Conservation (phyloP, 805 yeast species). For the Candida silvatica region DNA sequence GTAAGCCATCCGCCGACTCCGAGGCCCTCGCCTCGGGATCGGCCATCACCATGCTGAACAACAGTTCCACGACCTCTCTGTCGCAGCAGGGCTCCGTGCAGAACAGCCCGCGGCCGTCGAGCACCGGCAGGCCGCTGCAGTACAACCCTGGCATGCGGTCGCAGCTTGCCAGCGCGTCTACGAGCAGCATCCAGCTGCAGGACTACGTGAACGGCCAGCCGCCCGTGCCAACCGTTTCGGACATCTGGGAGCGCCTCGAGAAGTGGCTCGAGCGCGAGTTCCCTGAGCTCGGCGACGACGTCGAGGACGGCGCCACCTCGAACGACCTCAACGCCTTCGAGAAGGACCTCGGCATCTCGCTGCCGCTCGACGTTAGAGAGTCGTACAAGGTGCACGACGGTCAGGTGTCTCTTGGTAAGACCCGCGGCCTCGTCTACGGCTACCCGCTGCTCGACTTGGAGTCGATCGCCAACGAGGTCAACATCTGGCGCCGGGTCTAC, state of each 20-base stretch:
- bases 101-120: no score
- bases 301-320: slow-evolving; percentile 71
- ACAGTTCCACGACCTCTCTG: slow-evolving; percentile 26
- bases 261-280: slow-evolving; percentile 72
- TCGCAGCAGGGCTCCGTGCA: slow-evolving; percentile 11
- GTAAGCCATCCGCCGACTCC: slow-evolving; percentile 8
- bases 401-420: slow-evolving; percentile 70
- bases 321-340: slow-evolving; percentile 80
- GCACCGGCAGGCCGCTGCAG: slow-evolving; percentile 28
- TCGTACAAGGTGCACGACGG: slow-evolving; percentile 84
- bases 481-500: slow-evolving; percentile 73
- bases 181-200: slow-evolving; percentile 31
- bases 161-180: slow-evolving; percentile 38
- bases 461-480: slow-evolving; percentile 70
- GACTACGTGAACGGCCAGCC: slow-evolving; percentile 35
- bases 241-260: slow-evolving; percentile 87
- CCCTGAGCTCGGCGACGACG: slow-evolving; percentile 73
- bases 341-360: slow-evolving; percentile 60
- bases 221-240: slow-evolving; percentile 54
- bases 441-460: slow-evolving; percentile 73
- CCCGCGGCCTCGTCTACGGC: slow-evolving; percentile 76
- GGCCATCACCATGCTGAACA: slow-evolving; percentile 20
- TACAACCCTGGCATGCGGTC: slow-evolving; percentile 34
- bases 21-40: slow-evolving; percentile 23
- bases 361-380: slow-evolving; percentile 80